Percentiles rank a stretch among this genome's conserved stretches.
phyloP scores from a whole-genome alignment of 2,329 filamentous ascomycete species.

The Sclerotinia nivalis region DNA sequence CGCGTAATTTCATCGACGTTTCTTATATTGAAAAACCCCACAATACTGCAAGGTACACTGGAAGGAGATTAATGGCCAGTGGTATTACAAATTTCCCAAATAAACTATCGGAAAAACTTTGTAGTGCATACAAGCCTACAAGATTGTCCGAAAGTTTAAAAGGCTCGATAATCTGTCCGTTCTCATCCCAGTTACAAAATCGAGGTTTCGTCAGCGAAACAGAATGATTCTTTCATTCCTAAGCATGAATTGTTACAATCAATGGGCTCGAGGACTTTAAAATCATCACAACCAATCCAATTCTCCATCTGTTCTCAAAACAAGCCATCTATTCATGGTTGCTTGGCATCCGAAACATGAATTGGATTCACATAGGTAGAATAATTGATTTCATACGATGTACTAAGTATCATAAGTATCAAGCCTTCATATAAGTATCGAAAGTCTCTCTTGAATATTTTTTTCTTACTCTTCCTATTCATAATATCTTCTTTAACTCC shows the following conservation, averaged over 20 bases:
- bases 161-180: background rate
- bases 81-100: background rate
- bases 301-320: background rate
- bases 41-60: background rate
- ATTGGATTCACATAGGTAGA: background rate
- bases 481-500: background rate
- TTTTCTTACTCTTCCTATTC: background rate
- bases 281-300: background rate
- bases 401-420: background rate
- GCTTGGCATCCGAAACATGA: slow-evolving; percentile 7
- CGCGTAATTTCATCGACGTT: slow-evolving; percentile 10
- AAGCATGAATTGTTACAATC: slow-evolving; percentile 18
- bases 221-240: background rate
- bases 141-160: background rate
- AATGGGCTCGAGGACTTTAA: slow-evolving; percentile 10
- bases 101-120: background rate
- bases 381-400: background rate
- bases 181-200: background rate
- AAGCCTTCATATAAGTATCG: slow-evolving; percentile 15
- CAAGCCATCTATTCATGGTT: background rate
- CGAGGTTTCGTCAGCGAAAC: slow-evolving; percentile 5
- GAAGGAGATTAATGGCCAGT: background rate
- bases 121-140: background rate
- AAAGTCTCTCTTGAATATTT: background rate
- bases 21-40: background rate